Evolutionary conservation across 176 grass and related monocot species (phyloP).

Genomic region (Carex littledalei): DNA sequence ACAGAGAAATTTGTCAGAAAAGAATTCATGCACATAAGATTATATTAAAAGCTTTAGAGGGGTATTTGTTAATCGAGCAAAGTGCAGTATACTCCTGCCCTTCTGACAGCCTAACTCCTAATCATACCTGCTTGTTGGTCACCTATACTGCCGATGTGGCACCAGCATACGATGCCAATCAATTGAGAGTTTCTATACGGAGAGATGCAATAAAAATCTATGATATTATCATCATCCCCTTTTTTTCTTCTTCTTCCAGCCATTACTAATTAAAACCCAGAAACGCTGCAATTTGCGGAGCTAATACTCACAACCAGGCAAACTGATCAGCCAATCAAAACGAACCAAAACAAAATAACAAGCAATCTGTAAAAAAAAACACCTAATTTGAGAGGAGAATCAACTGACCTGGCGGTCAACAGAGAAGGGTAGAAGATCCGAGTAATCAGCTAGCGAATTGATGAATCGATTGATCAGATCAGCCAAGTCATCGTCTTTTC

Average conservation of each 20-base stretch:
- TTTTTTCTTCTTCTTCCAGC: neutral
- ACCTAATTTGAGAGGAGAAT: neutral
- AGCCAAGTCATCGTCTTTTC: conserved; percentile 75
- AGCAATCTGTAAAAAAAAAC: neutral
- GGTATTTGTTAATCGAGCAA: neutral
- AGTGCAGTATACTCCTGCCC: neutral
- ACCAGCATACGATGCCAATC: neutral
- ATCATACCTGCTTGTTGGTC: neutral
- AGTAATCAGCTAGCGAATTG: conserved; percentile 55
- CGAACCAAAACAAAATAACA: neutral
- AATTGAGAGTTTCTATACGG: neutral
- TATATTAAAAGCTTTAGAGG: neutral
- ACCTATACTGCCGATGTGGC: neutral
- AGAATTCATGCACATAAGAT: neutral
- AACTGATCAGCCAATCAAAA: neutral
- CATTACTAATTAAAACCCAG: neutral
- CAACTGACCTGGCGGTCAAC: conserved; percentile 76
- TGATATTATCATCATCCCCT: neutral
- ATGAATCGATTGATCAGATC: conserved; percentile 89
- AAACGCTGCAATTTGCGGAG: neutral
- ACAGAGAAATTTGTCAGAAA: neutral
- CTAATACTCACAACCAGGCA: neutral
- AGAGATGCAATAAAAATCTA: neutral
- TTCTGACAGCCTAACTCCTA: neutral
- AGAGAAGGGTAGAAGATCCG: conserved; percentile 66